Evolutionary conservation across 306 rosid species (phyloP).

Genomic region (Castanospermum australe): DNA sequence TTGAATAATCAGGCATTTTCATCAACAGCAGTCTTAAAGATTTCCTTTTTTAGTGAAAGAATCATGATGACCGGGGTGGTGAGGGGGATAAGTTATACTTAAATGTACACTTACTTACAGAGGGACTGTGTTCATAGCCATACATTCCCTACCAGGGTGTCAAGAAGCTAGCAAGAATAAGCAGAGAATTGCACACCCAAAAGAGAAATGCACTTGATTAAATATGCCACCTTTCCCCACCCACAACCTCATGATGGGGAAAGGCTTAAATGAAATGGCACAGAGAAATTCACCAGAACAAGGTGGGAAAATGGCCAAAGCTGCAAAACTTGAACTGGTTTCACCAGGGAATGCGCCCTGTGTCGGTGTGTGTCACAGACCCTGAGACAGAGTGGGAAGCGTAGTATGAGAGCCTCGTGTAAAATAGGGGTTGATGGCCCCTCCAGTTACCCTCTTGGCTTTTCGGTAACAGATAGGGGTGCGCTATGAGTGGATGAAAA

Average conservation of each 20-base stretch:
- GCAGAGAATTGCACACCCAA: background rate
- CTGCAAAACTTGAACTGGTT: slow-evolving; percentile 30
- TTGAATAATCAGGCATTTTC: slow-evolving; percentile 15
- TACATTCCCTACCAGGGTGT: background rate
- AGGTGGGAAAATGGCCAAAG: slow-evolving; percentile 35
- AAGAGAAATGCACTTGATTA: background rate
- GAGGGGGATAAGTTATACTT: background rate
- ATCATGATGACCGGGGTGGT: background rate
- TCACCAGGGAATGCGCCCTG: slow-evolving; percentile 20
- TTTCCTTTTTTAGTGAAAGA: background rate
- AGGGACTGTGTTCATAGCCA: background rate
- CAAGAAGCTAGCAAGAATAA: background rate
- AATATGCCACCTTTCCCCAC: background rate
- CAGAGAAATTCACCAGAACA: slow-evolving; percentile 43
- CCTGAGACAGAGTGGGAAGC: slow-evolving; percentile 13
- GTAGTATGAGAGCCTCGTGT: slow-evolving; percentile 23
- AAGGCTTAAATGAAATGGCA: background rate
- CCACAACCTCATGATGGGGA: background rate
- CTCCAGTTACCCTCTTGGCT: slow-evolving; percentile 48
- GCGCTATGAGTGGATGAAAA: slow-evolving; percentile 71
- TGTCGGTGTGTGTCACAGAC: slow-evolving; percentile 15
- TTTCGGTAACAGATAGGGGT: slow-evolving; percentile 83
- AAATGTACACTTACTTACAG: background rate
- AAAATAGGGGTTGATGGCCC: slow-evolving; percentile 43
- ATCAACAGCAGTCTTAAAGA: background rate